Evolutionary conservation across 2,329 filamentous ascomycete genomes (phyloP).

Genomic region (Fusarium coffeatum): DNA sequence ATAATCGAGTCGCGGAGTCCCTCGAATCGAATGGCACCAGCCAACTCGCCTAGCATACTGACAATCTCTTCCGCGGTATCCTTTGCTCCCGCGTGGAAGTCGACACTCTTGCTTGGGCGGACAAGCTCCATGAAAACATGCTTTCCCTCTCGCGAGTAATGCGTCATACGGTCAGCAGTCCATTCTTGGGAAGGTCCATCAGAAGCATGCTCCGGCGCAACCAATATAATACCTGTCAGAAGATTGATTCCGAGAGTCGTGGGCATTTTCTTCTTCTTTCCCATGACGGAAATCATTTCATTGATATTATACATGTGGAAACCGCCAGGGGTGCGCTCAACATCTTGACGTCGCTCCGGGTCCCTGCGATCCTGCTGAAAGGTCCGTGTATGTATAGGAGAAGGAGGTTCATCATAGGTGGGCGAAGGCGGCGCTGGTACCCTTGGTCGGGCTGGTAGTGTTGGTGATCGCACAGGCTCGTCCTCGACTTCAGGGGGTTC

Average conservation of each 20-base stretch:
- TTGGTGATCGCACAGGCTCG: constrained; percentile 51
- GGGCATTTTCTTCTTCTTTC: constrained; percentile 97
- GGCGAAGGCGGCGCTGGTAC: constrained; percentile 37
- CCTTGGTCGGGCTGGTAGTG: constrained; percentile 54
- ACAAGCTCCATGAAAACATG: constrained; percentile 97
- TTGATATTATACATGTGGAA: constrained; percentile 98
- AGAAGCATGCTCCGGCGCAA: constrained; percentile 84
- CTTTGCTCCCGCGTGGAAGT: constrained; percentile 97
- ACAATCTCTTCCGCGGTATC: constrained; percentile 97
- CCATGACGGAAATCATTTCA: constrained; percentile 97
- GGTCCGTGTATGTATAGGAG: constrained; percentile 28
- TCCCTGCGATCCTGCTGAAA: constrained; percentile 51
- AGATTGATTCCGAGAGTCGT: constrained; percentile 96
- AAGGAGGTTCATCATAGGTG: constrained; percentile 40
- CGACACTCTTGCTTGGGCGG: constrained; percentile 90
- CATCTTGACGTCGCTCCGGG: constrained; percentile 42
- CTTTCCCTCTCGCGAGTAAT: constrained; percentile 97
- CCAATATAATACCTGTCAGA: constrained; percentile 86
- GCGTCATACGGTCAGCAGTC: constrained; percentile 94
- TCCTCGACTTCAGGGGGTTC: constrained; percentile 48
- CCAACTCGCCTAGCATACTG: constrained; percentile 85
- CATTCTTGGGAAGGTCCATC: constrained; percentile 92
- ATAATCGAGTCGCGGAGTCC: constrained; percentile 86
- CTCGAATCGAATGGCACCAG: constrained; percentile 86
- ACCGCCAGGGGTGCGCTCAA: constrained; percentile 74